Evolutionary conservation across 495 filamentous ascomycete species (phyloP), one percentile per base, ranked within the genome.

Genomic region (Lepraria neglecta): DNA sequence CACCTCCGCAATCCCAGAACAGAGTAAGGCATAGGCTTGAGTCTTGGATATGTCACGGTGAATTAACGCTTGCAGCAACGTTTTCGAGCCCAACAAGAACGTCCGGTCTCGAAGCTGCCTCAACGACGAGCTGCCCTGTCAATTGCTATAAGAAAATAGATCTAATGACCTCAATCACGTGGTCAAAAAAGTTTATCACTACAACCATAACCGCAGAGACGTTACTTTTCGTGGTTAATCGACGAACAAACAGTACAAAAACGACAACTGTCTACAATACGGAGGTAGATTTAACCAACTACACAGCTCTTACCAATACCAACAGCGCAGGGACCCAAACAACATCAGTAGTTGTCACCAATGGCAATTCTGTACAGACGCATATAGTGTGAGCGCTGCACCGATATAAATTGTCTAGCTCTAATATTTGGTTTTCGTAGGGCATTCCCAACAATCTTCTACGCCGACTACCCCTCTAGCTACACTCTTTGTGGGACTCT

Each of bases 121-220:
- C 6, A 48, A 48, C 44, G 11, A 58, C 56, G 19, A 28, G 31
- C 14, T 58, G 56, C 44, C 56, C 56, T 0, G 10, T 31, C 5
- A 33, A 21, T 17, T 58, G 56, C 43, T 10, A 24, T 2, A 12
- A 24, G 0, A 35, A 58, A 4, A 6, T n/a, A 30, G 43, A 31
- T n/a, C 19, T n/a, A 33, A 38, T 58, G 14, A 44, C 30, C 21
- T 48, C 56, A 11, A 19, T 58, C 45, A 58, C 56, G 3, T 48
- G 56, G 56, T 45, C 56, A 19, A 19, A 6, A 4, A 31, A 12
- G 43, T 30, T 28, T 14, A 27, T 58, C 21, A 58, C 43, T 35
- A 40, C 56, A 35, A 58, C 56, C 3, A 48, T 58, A 45, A 58
- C 56, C 24, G 56, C 44, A 38, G 56, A 58, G 42, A 58, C 43